Evolutionary conservation across 345 rosid genomes (phyloP), one percentile per base, ranked within the genome.

Genomic region (Odontarrhena argentea): DNA sequence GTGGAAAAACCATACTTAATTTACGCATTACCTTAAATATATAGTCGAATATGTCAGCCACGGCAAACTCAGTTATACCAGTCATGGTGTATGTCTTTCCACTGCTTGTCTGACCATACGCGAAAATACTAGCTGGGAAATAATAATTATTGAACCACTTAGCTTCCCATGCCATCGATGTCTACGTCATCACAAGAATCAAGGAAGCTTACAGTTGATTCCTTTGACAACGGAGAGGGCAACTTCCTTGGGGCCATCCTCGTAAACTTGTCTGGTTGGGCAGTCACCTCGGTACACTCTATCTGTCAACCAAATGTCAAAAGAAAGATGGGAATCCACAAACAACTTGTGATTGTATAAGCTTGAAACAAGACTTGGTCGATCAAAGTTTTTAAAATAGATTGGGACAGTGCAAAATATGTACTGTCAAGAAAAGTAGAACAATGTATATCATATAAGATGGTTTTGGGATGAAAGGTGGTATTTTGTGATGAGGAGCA

Each of bases 41-140:
- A 70, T 88, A 87, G 74, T 90, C 92, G 81, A 85, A 94, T 77
- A 94, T 88, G 69, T 94, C 99, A 46, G 96, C 87, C 37, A 82
- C 96, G 0, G 96, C 78, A 68, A 69, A 78, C 81, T 91, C 96
- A 3, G 99, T 88, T 68, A 94, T 88, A 73, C 99, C 96, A 78
- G 80, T 77, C 97, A 94, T 94, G 18, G 99, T 94, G 78, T 93
- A 88, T 12, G 98, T 93, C 89, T 93, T 93, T 75, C 98, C 98
- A 76, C 98, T 93, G 86, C 97, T 88, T 26, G 99, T 94, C 81
- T 94, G 97, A 40, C 99, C 99, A 80, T 94, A 94, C 5, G 99
- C 99, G 72, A 94, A 94, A 34, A 94, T 84, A 73, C 89, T 91
- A 42, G 99, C 99, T 94, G 89, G 52, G 36, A 48, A 46, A 65